Conservation (phyloP, 805 yeast species). For the Starmerella riodocensis region DNA sequence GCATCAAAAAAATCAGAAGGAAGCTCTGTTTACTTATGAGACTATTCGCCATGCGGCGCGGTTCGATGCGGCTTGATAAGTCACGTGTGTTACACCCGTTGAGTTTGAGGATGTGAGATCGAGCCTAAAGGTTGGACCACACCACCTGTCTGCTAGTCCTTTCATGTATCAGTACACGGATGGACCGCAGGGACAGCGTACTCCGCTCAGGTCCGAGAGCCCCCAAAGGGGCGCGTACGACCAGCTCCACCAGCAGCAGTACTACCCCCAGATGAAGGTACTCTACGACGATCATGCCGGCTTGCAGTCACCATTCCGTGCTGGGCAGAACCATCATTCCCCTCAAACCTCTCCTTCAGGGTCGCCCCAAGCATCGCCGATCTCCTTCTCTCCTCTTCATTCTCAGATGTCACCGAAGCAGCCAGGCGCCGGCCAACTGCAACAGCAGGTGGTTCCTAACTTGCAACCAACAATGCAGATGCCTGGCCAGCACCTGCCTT, state of each 20-base stretch:
- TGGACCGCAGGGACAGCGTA: conserved; percentile 3
- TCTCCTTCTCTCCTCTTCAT: not conserved
- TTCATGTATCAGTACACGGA: conserved; percentile 2
- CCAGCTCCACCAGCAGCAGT: conserved; percentile 15
- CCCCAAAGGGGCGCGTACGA: conserved; percentile 6
- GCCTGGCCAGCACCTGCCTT: not conserved
- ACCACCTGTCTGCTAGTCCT: too few relatives aligned
- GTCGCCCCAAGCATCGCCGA: conserved; percentile 4
- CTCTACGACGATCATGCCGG: conserved; percentile 11
- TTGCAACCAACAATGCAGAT: conserved; percentile 3
- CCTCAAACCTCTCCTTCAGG: conserved; percentile 4
- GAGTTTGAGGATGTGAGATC: too few relatives aligned
- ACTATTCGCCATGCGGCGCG: too few relatives aligned
- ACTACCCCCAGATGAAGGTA: conserved; percentile 8
- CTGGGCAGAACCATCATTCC: not conserved
- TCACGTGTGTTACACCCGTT: not conserved
- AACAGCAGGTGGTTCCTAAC: conserved; percentile 5
- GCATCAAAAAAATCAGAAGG: too few relatives aligned
- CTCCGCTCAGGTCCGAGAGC: conserved; percentile 10
- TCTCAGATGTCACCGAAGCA: not conserved
- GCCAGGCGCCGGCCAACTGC: conserved; percentile 5
- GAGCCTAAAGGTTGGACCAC: not conserved
- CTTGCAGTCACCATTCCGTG: conserved; percentile 9
- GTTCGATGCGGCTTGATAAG: too few relatives aligned
- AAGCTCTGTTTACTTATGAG: too few relatives aligned